phyloP scores from a whole-genome alignment of 257 asterid species.

The Solanum appendiculatum region DNA sequence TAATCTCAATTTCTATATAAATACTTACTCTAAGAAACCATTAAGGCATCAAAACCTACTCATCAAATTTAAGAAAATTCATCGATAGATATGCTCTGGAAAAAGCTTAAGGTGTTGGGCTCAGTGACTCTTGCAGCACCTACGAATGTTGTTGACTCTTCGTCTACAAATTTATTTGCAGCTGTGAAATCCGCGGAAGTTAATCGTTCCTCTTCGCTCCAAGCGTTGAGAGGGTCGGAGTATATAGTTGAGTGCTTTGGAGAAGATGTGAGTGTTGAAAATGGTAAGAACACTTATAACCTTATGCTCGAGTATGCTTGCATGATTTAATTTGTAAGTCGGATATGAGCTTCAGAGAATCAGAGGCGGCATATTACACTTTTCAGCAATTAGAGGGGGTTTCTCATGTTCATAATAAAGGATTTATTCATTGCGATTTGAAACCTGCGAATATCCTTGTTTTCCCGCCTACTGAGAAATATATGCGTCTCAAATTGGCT shows the following conservation, averaged over 20 bases:
- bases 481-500: neutral
- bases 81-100: neutral
- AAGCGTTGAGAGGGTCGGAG: neutral
- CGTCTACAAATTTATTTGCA: neutral
- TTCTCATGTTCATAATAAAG: neutral
- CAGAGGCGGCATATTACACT: neutral
- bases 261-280: neutral
- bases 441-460: neutral
- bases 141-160: neutral
- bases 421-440: neutral
- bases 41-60: neutral
- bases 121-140: neutral
- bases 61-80: too few species aligned
- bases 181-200: neutral
- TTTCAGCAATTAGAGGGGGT: neutral
- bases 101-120: neutral
- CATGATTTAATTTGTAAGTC: neutral
- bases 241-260: neutral
- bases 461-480: neutral
- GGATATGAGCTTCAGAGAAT: neutral
- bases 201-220: neutral
- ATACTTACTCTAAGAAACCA: neutral
- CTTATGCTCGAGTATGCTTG: conserved; percentile 1
- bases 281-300: neutral
- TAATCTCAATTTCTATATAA: neutral